A percentile compares a stretch with the other conserved stretches of the same genome.
These are phyloP conservation scores for Umbelopsis ramanniana DNA, from an alignment of 192 early-diverging fungal species.

Conservation along the genomic window DNA sequence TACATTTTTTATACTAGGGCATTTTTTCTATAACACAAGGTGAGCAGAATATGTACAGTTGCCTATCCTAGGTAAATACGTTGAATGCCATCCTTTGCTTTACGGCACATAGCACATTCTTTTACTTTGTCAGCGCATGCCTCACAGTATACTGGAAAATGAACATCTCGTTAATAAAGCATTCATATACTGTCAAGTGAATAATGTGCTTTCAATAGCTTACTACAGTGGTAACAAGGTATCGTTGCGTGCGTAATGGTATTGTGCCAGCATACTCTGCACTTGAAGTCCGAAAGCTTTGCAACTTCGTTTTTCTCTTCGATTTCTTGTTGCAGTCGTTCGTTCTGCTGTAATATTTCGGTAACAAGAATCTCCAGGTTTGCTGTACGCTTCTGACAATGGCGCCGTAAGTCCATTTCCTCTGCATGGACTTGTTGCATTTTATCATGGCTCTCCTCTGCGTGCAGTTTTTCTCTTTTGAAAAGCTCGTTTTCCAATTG, in stretches of 20 bases:
- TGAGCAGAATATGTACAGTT: not conserved
- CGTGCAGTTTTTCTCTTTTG: constrained; percentile 2
- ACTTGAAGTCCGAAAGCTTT: constrained; percentile 33
- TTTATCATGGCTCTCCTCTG: not conserved
- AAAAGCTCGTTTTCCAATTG: not conserved
- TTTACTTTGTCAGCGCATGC: constrained; percentile 38
- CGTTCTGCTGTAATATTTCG: constrained; percentile 11
- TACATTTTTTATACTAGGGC: no score
- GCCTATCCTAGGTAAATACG: constrained; percentile 11
- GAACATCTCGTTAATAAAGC: not conserved
- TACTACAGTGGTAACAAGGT: constrained; percentile 47
- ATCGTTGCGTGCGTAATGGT: constrained; percentile 40
- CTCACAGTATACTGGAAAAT: constrained; percentile 37
- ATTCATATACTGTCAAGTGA: not conserved
- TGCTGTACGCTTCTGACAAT: constrained; percentile 13
- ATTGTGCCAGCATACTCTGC: constrained; percentile 46
- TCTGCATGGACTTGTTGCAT: not conserved
- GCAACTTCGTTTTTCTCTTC: not conserved
- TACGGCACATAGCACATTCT: constrained; percentile 45
- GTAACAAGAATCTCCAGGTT: constrained; percentile 9
- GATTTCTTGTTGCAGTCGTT: constrained; percentile 7
- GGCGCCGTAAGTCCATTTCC: constrained; percentile 5
- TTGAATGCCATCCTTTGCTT: constrained; percentile 30
- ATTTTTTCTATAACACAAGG: not conserved
- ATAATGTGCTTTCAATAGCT: not conserved